Evolutionary conservation across 2,329 filamentous ascomycete genomes (phyloP).

Genomic region (Penicillium oxalicum): DNA sequence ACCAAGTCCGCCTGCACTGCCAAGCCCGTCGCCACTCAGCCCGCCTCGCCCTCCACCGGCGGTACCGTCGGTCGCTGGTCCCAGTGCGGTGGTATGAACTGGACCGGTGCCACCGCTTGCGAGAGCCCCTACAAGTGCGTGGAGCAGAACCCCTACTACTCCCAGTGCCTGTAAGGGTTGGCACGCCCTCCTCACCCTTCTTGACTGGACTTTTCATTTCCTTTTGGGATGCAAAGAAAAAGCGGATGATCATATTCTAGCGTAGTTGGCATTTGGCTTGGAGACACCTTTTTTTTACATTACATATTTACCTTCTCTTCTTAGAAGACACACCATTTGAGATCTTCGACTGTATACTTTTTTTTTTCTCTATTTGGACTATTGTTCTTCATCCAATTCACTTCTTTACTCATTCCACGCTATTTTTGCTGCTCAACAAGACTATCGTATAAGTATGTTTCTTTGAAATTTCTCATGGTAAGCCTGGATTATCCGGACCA

Average conservation of each 20-base stretch:
- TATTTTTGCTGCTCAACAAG: no score
- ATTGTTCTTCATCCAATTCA: no score
- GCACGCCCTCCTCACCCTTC: neutral
- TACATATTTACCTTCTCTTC: no score
- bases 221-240: neutral
- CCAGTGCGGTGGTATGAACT: constrained; percentile 36
- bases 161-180: constrained; percentile 28
- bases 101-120: constrained; percentile 32
- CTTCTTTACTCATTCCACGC: no score
- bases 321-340: no score
- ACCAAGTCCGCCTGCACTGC: neutral
- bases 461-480: no score
- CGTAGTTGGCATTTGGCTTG: neutral
- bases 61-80: constrained; percentile 18
- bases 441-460: no score
- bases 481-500: no score
- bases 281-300: neutral
- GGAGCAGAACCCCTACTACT: constrained; percentile 34
- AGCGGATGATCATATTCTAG: neutral
- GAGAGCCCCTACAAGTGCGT: constrained; percentile 29
- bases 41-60: constrained; percentile 6
- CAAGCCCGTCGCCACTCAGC: constrained; percentile 3
- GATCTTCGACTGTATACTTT: no score
- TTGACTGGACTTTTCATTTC: no score
- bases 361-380: no score